phyloP scores from a whole-genome alignment of 352 stramenopile species.

The Phytopythium montanum region DNA sequence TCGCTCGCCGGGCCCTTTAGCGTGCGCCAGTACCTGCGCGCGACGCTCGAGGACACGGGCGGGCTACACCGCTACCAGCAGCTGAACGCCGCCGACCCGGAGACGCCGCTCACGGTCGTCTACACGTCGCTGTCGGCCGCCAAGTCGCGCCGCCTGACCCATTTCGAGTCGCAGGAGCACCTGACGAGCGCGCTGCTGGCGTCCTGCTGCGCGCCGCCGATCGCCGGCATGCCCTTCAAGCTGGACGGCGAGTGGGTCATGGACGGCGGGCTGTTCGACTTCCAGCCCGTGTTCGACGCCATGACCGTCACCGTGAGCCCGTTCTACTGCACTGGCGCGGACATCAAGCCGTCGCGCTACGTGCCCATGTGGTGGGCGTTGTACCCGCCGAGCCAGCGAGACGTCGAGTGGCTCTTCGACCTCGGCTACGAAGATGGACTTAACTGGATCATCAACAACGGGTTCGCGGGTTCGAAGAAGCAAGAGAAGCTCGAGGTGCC shows the following conservation, averaged over 20 bases:
- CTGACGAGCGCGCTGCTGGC: conserved; percentile 62
- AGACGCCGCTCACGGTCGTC: conserved; percentile 50
- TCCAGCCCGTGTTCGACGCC: conserved; percentile 71
- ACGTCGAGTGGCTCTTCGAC: conserved; percentile 85
- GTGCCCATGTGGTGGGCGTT: conserved; percentile 87
- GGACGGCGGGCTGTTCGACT: conserved; percentile 81
- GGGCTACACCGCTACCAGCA: conserved; percentile 40
- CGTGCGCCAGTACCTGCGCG: conserved; percentile 60
- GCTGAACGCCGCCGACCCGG: conserved; percentile 34
- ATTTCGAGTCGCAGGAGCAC: conserved; percentile 63
- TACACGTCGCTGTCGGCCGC: conserved; percentile 75
- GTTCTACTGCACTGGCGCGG: conserved; percentile 85
- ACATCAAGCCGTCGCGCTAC: conserved; percentile 89
- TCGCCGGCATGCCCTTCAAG: conserved; percentile 80
- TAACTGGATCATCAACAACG: conserved; percentile 55
- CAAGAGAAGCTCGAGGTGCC: conserved; percentile 42
- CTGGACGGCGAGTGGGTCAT: conserved; percentile 84
- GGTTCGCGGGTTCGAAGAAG: conserved; percentile 14
- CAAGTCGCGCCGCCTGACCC: conserved; percentile 57
- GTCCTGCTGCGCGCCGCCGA: conserved; percentile 76
- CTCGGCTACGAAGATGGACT: conserved; percentile 80
- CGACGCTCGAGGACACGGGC: conserved; percentile 36
- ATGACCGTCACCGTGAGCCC: conserved; percentile 79
- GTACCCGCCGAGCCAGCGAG: conserved; percentile 54
- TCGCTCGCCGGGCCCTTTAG: conserved; percentile 52